Conservation (phyloP, 2,329 filamentous ascomycete species). For the Harringtonia aguacate region DNA sequence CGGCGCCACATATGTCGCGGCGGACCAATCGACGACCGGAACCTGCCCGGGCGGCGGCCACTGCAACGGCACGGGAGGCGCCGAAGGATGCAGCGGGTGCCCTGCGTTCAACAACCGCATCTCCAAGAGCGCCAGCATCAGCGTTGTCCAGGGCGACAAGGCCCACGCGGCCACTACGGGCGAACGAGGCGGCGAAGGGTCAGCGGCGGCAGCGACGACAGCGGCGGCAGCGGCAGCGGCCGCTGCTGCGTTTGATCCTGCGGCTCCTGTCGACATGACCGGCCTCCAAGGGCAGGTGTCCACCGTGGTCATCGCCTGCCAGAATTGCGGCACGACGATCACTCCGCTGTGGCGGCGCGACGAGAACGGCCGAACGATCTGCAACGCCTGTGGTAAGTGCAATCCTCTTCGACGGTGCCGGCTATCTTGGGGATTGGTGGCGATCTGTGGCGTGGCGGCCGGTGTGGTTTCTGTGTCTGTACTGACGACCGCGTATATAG, state of each 20-base stretch:
- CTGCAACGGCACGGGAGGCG: slow-evolving; percentile 93
- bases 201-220: not conserved
- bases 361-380: slow-evolving; percentile 91
- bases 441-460: too few relatives aligned
- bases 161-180: slow-evolving; percentile 9
- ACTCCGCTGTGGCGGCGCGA: slow-evolving; percentile 94
- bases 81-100: slow-evolving; percentile 89
- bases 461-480: not conserved
- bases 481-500: slow-evolving; percentile 32
- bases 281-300: slow-evolving; percentile 37
- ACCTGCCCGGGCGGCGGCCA: slow-evolving; percentile 90
- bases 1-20: slow-evolving; percentile 63
- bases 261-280: slow-evolving; percentile 37
- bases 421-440: not conserved
- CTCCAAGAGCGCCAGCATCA: slow-evolving; percentile 72
- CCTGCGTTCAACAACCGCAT: slow-evolving; percentile 96
- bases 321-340: slow-evolving; percentile 94
- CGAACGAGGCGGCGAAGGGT: not conserved
- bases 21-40: slow-evolving; percentile 65
- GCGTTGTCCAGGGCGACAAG: slow-evolving; percentile 31
- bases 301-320: slow-evolving; percentile 76
- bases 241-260: slow-evolving; percentile 18
- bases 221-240: not conserved
- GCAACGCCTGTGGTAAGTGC: slow-evolving; percentile 85
- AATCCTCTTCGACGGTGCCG: not conserved